Percentiles rank a stretch among this genome's conserved stretches.
phyloP scores from a whole-genome alignment of 2,329 filamentous ascomycete species.

The Clonostachys solani region DNA sequence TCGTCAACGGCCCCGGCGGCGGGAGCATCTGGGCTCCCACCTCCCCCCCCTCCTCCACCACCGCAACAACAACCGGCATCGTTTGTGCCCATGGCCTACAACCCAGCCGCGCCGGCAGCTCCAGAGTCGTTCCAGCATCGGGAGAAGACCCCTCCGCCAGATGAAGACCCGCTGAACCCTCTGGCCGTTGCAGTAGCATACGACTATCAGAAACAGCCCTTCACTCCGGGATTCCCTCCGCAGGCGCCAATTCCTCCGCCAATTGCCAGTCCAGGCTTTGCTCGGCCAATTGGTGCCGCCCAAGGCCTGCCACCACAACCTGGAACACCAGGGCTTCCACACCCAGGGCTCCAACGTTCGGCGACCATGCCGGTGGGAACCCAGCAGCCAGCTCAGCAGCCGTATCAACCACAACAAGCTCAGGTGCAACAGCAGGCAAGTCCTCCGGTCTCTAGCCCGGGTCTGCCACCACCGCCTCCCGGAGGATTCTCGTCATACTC shows the following conservation, averaged over 20 bases:
- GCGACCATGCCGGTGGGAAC: conserved; percentile 43
- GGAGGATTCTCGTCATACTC: conserved; percentile 54
- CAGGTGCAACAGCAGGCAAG: conserved; percentile 10
- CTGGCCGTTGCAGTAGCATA: conserved; percentile 52
- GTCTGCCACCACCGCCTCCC: conserved; percentile 35
- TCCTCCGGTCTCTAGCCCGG: conserved; percentile 25
- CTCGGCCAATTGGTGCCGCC: too few species aligned
- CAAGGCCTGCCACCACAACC: conserved; percentile 16
- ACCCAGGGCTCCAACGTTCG: conserved; percentile 42
- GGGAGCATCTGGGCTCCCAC: conserved; percentile 1
- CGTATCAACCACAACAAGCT: conserved; percentile 33
- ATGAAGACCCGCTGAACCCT: conserved; percentile 57
- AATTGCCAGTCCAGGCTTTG: conserved; percentile 34
- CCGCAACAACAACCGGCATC: conserved; percentile 24
- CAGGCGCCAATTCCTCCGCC: conserved; percentile 38
- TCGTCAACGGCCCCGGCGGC: neutral
- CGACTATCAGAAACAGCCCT: conserved; percentile 49
- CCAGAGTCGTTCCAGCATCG: conserved; percentile 68
- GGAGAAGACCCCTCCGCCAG: conserved; percentile 76
- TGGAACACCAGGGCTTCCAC: conserved; percentile 8
- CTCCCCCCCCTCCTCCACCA: conserved; percentile 16
- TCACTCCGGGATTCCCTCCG: conserved; percentile 47
- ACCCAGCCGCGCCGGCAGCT: conserved; percentile 72
- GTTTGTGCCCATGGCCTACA: conserved; percentile 68
- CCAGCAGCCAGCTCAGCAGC: conserved; percentile 37